A percentile compares a stretch with the other conserved stretches of the same genome.
Conservation (phyloP, 2,329 filamentous ascomycete species). For the Cryphonectria parasitica region DNA sequence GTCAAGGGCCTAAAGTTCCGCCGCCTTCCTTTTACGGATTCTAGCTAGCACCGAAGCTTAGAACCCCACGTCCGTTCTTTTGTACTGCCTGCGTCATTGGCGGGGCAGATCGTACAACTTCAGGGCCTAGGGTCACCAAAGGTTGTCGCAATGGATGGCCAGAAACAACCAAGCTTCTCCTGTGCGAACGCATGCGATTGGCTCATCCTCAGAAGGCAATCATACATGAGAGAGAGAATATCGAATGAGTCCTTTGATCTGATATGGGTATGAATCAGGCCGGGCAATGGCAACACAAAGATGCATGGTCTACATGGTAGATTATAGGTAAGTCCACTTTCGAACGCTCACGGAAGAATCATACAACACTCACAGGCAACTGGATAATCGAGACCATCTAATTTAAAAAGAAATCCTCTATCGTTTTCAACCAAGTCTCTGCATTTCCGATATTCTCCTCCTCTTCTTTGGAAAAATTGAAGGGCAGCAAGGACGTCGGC, state of each 20-base stretch:
- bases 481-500: neutral
- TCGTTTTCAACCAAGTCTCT: neutral
- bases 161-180: neutral
- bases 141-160: neutral
- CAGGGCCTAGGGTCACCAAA: neutral
- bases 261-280: neutral
- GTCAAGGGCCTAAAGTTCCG: neutral
- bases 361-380: too few relatives aligned
- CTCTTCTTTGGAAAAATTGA: neutral
- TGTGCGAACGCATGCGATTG: neutral
- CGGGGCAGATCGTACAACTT: neutral
- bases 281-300: neutral
- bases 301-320: neutral
- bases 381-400: neutral
- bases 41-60: conserved; percentile 16
- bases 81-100: conserved; percentile 20
- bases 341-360: too few relatives aligned
- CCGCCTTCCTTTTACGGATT: conserved; percentile 9
- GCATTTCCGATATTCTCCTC: neutral
- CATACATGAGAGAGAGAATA: neutral
- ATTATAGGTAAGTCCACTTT: too few relatives aligned
- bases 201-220: neutral
- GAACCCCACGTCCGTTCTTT: conserved; percentile 9
- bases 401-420: neutral
- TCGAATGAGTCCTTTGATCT: neutral